Base-by-base conservation (phyloP, 108 stramenopile species). In the Licmophora abbreviata region DNA sequence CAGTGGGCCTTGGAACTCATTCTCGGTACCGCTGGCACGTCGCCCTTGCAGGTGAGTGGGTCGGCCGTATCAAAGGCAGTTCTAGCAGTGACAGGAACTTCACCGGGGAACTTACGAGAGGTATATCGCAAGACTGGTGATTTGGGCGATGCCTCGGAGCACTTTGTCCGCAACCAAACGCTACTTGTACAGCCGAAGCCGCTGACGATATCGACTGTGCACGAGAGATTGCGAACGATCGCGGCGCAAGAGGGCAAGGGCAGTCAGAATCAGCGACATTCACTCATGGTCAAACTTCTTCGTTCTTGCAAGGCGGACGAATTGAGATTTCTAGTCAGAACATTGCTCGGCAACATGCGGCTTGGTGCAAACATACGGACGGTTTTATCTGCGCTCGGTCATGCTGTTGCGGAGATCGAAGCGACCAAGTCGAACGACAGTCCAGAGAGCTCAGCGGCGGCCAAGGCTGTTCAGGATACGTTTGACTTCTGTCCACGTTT, bases 291-390 rank as follows among this genome's bases (percentile, higher is more conserved):
- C 34, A 53, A 59, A 52, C 51, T 75, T 14, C 47, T 75, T 4
- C 58, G 68, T 17, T 35, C 58, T 9, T 67, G 62, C 35, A 26
- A 59, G 51, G 55, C 32, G 45, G 59, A 14, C 3, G 68, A 68
- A 36, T 41, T 64, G 37, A 53, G 74, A 44, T 75, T 75, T 33
- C 51, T 75, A 44, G 74, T 75, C 10, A 43, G 74, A 43, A 58
- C 61, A 3, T 47, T 75, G 14, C 35, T 75, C 14, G 54, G 64
- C 7, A 65, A 64, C 45, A 75, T 75, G 74, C 30, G 74, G 44
- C 36, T 75, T 12, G 74, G 74, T 20, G 66, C 66, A 22, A 69
- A 59, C 44, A 18, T 69, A 0, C 64, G 65, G 52, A 69, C 74
- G 10, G 56, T 75, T 5, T 30, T 75, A 12, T 63, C 59, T 8